Percentiles rank a stretch among this genome's conserved stretches.
Conservation (phyloP, 768 basidiomycete genomes). For the Pulveroboletus ravenelii region DNA sequence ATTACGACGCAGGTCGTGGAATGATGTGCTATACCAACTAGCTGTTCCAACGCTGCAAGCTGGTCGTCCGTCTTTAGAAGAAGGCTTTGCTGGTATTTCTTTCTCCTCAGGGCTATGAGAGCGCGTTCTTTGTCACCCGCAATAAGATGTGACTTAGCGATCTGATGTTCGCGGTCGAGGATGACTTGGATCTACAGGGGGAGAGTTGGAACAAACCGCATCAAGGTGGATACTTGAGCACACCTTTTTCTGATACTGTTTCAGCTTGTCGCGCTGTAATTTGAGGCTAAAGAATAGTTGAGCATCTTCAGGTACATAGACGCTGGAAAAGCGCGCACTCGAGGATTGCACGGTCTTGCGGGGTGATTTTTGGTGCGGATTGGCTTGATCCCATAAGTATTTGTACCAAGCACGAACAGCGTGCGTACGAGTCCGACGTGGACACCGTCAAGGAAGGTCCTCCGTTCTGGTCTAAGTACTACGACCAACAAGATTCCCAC, state of each 20-base stretch:
- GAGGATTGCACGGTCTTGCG: slow-evolving; percentile 90
- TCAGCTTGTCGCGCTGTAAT: slow-evolving; percentile 91
- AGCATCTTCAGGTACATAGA: slow-evolving; percentile 16
- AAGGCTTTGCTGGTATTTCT: slow-evolving; percentile 91
- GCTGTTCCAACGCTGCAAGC: slow-evolving; percentile 80
- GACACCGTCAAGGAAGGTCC: not conserved
- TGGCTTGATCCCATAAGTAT: slow-evolving; percentile 61
- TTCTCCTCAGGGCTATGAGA: slow-evolving; percentile 76
- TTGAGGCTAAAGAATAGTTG: slow-evolving; percentile 63
- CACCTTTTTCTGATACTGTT: slow-evolving; percentile 93
- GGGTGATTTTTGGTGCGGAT: slow-evolving; percentile 83
- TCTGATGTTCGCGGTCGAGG: slow-evolving; percentile 82
- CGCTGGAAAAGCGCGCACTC: slow-evolving; percentile 58
- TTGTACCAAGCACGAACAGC: not conserved
- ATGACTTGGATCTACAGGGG: slow-evolving; percentile 71
- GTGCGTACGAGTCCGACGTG: not conserved
- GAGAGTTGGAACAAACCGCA: not conserved
- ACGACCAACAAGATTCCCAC: slow-evolving; percentile 14
- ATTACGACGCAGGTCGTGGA: not conserved
- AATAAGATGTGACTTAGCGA: slow-evolving; percentile 79
- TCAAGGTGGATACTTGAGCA: slow-evolving; percentile 9
- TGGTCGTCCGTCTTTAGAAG: slow-evolving; percentile 87
- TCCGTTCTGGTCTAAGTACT: not conserved
- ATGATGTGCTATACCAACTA: slow-evolving; percentile 47
- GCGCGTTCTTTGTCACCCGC: slow-evolving; percentile 86